phyloP scores from a whole-genome alignment of 306 rosid genomes.

The Vicia villosa region DNA sequence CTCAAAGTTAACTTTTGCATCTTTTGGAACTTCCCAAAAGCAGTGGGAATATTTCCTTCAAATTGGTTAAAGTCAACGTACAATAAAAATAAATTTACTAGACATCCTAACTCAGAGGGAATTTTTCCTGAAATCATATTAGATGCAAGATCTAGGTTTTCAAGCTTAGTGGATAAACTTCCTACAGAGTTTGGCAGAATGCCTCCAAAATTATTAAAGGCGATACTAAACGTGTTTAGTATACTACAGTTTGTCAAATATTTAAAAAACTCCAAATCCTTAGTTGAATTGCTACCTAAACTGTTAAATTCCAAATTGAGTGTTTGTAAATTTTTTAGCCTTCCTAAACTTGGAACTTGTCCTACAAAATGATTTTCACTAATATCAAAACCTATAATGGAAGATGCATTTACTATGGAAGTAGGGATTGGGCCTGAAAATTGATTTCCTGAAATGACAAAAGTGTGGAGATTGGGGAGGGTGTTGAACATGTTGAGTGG shows the following conservation, averaged over 20 bases:
- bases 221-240: background rate
- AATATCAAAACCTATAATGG: background rate
- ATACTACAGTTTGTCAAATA: conserved; percentile 39
- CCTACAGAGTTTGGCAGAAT: conserved; percentile 5
- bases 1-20: fast-evolving
- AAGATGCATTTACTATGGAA: conserved; percentile 38
- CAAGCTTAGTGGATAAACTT: conserved; percentile 40
- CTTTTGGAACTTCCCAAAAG: conserved; percentile 15
- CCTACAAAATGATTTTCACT: background rate
- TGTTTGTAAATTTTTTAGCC: fast-evolving
- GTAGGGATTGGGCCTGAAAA: conserved; percentile 38
- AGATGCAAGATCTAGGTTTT: fast-evolving
- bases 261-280: conserved; percentile 34
- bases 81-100: background rate
- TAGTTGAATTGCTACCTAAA: conserved; percentile 32
- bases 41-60: background rate
- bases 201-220: conserved; percentile 34
- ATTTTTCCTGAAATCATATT: conserved; percentile 34
- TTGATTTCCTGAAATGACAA: background rate
- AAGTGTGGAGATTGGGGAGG: background rate
- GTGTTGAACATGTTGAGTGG: conserved; percentile 36
- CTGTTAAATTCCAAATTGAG: background rate
- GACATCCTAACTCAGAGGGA: conserved; percentile 25
- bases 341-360: conserved; percentile 32
- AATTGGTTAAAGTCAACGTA: fast-evolving